phyloP scores from a whole-genome alignment of 257 asterid genomes.

The Hygrophila difformis region DNA sequence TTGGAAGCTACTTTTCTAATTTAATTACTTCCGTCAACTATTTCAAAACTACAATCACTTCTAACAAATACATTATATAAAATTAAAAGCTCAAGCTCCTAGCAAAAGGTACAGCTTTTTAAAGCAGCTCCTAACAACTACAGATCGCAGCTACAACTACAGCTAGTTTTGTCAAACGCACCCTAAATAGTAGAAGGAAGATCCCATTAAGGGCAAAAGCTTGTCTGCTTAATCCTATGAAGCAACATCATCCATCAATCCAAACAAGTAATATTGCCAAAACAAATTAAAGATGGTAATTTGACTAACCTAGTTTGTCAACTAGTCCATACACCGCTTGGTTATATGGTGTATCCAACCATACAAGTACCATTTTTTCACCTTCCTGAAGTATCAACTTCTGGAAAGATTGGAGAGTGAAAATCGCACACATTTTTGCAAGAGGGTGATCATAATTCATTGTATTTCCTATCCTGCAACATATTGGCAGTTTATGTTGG shows the following conservation, averaged over 20 bases:
- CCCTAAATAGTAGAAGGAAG: slow-evolving; percentile 6
- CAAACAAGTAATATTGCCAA: neutral
- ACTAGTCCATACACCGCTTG: slow-evolving; percentile 98
- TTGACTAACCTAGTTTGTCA: slow-evolving; percentile 75
- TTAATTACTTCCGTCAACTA: too few relatives aligned
- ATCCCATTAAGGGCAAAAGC: slow-evolving; percentile 10
- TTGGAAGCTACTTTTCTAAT: too few relatives aligned
- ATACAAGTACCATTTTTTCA: slow-evolving; percentile 89
- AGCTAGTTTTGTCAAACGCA: too few relatives aligned
- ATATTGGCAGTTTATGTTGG: slow-evolving; percentile 13
- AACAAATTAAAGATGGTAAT: neutral
- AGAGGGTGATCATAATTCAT: slow-evolving; percentile 55
- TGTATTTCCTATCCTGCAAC: slow-evolving; percentile 50
- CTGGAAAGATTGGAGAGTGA: slow-evolving; percentile 80
- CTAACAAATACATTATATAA: too few relatives aligned
- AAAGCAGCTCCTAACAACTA: too few relatives aligned
- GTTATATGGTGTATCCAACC: slow-evolving; percentile 95
- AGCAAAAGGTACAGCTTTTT: too few relatives aligned
- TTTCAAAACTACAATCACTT: too few relatives aligned
- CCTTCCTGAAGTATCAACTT: slow-evolving; percentile 97
- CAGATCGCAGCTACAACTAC: too few relatives aligned
- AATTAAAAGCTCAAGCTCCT: too few relatives aligned
- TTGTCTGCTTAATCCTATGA: slow-evolving; percentile 16
- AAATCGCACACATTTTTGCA: slow-evolving; percentile 66
- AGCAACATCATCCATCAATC: slow-evolving; percentile 4